These are phyloP conservation scores for Stylosanthes scabra DNA, from an alignment of 331 rosid species.

Conservation along the genomic window DNA sequence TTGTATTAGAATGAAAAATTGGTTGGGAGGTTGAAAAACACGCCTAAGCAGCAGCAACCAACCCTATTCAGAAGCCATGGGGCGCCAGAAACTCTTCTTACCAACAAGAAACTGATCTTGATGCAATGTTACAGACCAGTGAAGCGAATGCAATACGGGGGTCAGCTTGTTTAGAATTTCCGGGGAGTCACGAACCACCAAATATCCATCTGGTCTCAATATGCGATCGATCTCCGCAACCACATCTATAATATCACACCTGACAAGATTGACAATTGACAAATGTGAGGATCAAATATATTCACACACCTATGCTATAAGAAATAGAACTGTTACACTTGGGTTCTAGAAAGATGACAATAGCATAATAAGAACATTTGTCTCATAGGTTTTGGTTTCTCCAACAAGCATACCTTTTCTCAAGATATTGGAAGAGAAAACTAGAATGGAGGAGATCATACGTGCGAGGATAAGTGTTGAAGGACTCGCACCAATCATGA, in stretches of 20 bases:
- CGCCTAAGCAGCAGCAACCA: slow-evolving; percentile 23
- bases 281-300: slow-evolving; percentile 34
- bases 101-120: slow-evolving; percentile 70
- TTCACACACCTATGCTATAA: not conserved
- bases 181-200: slow-evolving; percentile 68
- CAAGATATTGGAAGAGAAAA: slow-evolving; percentile 65
- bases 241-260: slow-evolving; percentile 70
- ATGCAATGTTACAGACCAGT: slow-evolving; percentile 63
- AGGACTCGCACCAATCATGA: slow-evolving; percentile 97
- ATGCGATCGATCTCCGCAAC: slow-evolving; percentile 85
- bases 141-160: slow-evolving; percentile 72
- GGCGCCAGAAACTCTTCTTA: slow-evolving; percentile 90
- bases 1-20: slow-evolving; percentile 23
- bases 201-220: slow-evolving; percentile 83
- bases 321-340: not conserved
- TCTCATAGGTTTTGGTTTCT: not conserved
- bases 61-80: slow-evolving; percentile 31
- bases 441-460: slow-evolving; percentile 87
- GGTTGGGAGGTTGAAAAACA: not conserved
- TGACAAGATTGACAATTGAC: slow-evolving; percentile 35
- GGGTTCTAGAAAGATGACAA: not conserved
- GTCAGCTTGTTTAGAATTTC: slow-evolving; percentile 67
- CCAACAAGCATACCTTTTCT: slow-evolving; percentile 60
- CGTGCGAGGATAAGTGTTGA: slow-evolving; percentile 90
- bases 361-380: slow-evolving; percentile 20